Conservation (phyloP, 1,139 yeast species). For the Yamadazyma membranifaciens region DNA sequence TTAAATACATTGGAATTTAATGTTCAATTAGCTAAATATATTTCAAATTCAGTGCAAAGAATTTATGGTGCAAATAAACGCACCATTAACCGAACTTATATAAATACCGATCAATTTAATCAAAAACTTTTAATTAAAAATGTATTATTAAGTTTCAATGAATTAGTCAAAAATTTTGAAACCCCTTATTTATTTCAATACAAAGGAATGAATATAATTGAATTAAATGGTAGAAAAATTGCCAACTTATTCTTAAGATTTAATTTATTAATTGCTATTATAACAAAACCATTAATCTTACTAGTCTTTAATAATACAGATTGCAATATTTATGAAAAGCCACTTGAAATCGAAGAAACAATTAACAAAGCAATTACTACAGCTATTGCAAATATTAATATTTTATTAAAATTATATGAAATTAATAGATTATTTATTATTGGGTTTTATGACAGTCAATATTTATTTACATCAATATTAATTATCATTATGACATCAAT, state of each 20-base stretch:
- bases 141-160: constrained; percentile 29
- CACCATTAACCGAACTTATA: constrained; percentile 38
- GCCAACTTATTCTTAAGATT: constrained; percentile 47
- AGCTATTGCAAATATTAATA: constrained; percentile 40
- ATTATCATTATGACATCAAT: constrained; percentile 39
- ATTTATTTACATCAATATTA: constrained; percentile 43
- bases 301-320: constrained; percentile 37
- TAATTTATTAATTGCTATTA: constrained; percentile 44
- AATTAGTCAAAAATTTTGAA: constrained; percentile 31
- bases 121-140: constrained; percentile 31
- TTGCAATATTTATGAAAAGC: constrained; percentile 24
- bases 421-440: constrained; percentile 37
- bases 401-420: constrained; percentile 34
- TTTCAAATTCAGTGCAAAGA: constrained; percentile 32
- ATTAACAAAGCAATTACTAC: constrained; percentile 39
- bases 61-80: constrained; percentile 39
- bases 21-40: constrained; percentile 39
- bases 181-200: constrained; percentile 27
- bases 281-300: constrained; percentile 45
- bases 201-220: constrained; percentile 21
- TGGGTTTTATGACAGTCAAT: constrained; percentile 56
- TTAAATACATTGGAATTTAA: constrained; percentile 33
- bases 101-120: constrained; percentile 41
- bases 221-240: constrained; percentile 23
- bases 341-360: constrained; percentile 30